Percentiles rank a stretch among this genome's conserved stretches.
Evolutionary conservation across 1,284 basidiomycete species (phyloP).

Genomic region (Tetrapyrgos nigripes): DNA sequence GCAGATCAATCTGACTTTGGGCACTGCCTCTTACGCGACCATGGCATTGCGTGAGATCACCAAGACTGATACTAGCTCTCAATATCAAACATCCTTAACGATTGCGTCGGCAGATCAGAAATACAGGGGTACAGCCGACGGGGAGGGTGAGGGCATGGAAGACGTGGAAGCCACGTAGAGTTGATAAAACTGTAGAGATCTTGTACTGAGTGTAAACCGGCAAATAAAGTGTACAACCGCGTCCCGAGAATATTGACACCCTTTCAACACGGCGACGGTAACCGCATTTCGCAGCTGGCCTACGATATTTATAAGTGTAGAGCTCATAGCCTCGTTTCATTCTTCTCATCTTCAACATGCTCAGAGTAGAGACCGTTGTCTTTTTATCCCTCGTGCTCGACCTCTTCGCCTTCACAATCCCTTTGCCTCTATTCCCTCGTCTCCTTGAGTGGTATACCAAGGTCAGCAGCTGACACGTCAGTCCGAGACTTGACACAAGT

Average conservation of each 20-base stretch:
- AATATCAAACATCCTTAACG: slow-evolving; percentile 85
- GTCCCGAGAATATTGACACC: not conserved
- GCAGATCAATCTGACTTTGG: slow-evolving; percentile 81
- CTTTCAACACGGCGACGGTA: too few species aligned
- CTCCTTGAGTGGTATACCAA: slow-evolving; percentile 89
- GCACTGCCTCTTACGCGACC: slow-evolving; percentile 91
- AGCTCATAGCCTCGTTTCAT: not conserved
- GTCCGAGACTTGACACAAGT: not conserved
- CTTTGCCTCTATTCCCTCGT: slow-evolving; percentile 90
- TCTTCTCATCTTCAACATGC: slow-evolving; percentile 47
- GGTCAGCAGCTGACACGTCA: slow-evolving; percentile 44
- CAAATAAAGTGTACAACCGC: not conserved
- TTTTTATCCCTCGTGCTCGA: slow-evolving; percentile 86
- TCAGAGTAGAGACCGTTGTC: slow-evolving; percentile 76
- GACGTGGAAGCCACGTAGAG: slow-evolving; percentile 22
- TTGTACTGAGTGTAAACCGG: not conserved
- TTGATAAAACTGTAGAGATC: slow-evolving; percentile 7
- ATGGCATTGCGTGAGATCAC: slow-evolving; percentile 96
- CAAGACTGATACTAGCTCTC: slow-evolving; percentile 90
- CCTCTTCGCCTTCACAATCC: slow-evolving; percentile 93
- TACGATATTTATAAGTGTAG: not conserved
- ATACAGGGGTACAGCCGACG: slow-evolving; percentile 58
- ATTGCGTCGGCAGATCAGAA: slow-evolving; percentile 84
- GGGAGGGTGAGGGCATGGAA: slow-evolving; percentile 32
- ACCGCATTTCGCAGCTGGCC: slow-evolving; percentile 7